Evolutionary conservation across 2,329 filamentous ascomycete species (phyloP), one percentile per base, ranked within the genome.

Genomic region (Colletotrichum camelliae): DNA sequence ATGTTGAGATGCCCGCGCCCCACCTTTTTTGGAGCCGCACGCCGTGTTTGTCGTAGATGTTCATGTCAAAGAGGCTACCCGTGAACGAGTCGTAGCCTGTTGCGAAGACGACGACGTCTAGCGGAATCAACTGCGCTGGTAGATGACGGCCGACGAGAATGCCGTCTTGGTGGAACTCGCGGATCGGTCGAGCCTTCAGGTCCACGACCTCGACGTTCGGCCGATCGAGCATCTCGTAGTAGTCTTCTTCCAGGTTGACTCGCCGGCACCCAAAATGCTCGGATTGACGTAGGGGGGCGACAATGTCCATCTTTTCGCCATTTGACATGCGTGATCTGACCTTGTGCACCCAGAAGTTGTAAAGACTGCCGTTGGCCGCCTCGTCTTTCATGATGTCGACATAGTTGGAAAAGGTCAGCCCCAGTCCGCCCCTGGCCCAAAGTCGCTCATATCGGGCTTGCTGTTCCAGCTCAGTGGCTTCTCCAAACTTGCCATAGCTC

Each of bases 391-490:
- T 4, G 7, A 72, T 33, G 1, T 78, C 74, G 1, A 7, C 16
- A 61, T 89, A 91, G 8, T 81, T 86, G 7, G 79, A 82, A 2
- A 87, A 81, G 84, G 86, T 87, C 77, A 86, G 86, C 4, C 81
- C 79, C 77, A 90, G 90, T 4, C 87, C 88, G 4, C 88, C 89
- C 2, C 83, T 77, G 1, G 81, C 64, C 84, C 86, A 91, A 1
- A 88, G 79, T 7, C 83, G 78, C 68, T 90, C 85, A 67, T 84
- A 88, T 10, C 86, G 80, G 16, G 81, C 83, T 65, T 86, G 81
- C 4, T 86, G 83, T 73, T 91, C 83, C 61, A 87, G 85, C 0
- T 83, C 80, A 0, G 81, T 79, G 10, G 79, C 82, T 10, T 27
- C 18, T 15, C 3, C 21, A n/a, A 70, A 27, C 7, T 9, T 57